Evolutionary conservation across 225 moss, liverwort and hornwort species (phyloP).

Genomic region (Sphagnum contortum): DNA sequence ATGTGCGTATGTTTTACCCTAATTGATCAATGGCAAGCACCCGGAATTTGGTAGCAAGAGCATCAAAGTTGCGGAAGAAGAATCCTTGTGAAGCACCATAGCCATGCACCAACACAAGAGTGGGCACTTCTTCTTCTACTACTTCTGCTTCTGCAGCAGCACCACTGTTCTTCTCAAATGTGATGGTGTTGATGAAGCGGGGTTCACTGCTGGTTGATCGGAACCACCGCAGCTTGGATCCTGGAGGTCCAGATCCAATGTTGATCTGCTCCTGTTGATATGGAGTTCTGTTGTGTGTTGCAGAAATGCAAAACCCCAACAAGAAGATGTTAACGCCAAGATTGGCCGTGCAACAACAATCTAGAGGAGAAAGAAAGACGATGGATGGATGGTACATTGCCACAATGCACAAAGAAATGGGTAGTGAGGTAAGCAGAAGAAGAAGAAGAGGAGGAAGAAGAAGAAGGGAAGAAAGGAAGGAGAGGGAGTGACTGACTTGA

Average conservation of each 20-base stretch:
- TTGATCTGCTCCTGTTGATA: slow-evolving; percentile 87
- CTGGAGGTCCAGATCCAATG: slow-evolving; percentile 86
- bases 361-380: too few relatives aligned
- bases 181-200: slow-evolving; percentile 89
- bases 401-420: neutral
- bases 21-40: slow-evolving; percentile 69
- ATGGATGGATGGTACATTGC: neutral
- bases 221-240: slow-evolving; percentile 87
- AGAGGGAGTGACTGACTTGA: slow-evolving; percentile 35
- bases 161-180: slow-evolving; percentile 53
- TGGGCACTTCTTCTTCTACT: slow-evolving; percentile 26
- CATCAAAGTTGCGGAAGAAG: slow-evolving; percentile 95
- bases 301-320: neutral
- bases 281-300: slow-evolving; percentile 46
- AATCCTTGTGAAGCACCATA: slow-evolving; percentile 96
- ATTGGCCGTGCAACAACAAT: too few relatives aligned
- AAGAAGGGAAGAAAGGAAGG: too few relatives aligned
- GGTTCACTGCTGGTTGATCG: slow-evolving; percentile 72
- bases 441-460: too few relatives aligned
- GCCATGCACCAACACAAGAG: slow-evolving; percentile 88
- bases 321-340: neutral
- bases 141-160: too few relatives aligned
- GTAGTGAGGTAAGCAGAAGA: neutral
- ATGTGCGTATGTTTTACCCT: slow-evolving; percentile 19
- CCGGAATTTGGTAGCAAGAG: slow-evolving; percentile 64